These are phyloP conservation scores for Mycena leptocephala DNA, from an alignment of 768 basidiomycete species.

Conservation along the genomic window DNA sequence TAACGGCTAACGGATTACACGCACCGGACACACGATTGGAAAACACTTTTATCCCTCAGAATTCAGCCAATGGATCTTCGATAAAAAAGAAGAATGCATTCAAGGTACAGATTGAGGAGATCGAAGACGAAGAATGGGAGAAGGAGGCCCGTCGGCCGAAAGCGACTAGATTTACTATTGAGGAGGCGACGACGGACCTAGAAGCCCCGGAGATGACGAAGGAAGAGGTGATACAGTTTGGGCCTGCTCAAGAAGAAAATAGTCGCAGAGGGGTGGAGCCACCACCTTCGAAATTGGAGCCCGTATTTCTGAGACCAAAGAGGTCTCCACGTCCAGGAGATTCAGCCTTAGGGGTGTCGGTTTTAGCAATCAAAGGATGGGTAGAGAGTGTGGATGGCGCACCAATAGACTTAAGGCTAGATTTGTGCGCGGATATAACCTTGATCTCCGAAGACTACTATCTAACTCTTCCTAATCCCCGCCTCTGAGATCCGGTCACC, in stretches of 20 bases:
- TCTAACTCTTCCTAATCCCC: background rate
- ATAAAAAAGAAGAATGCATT: too few species aligned
- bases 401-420: background rate
- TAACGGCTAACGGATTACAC: background rate
- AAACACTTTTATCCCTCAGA: too few species aligned
- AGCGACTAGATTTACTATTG: background rate
- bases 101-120: background rate
- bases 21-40: background rate
- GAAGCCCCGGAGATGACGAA: too few species aligned
- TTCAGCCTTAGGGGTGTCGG: background rate
- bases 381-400: background rate
- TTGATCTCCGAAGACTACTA: background rate
- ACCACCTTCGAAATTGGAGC: background rate
- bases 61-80: too few species aligned
- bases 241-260: background rate
- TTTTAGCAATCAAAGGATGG: background rate
- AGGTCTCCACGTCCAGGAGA: background rate
- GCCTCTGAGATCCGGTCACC: background rate
- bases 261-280: background rate
- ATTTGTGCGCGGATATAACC: background rate
- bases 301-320: background rate
- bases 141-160: background rate
- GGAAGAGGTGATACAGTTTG: background rate
- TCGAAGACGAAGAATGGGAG: background rate
- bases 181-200: too few species aligned